Evolutionary conservation across 2,329 filamentous ascomycete genomes (phyloP).

Genomic region (Nannizziopsis arthrosporioides): DNA sequence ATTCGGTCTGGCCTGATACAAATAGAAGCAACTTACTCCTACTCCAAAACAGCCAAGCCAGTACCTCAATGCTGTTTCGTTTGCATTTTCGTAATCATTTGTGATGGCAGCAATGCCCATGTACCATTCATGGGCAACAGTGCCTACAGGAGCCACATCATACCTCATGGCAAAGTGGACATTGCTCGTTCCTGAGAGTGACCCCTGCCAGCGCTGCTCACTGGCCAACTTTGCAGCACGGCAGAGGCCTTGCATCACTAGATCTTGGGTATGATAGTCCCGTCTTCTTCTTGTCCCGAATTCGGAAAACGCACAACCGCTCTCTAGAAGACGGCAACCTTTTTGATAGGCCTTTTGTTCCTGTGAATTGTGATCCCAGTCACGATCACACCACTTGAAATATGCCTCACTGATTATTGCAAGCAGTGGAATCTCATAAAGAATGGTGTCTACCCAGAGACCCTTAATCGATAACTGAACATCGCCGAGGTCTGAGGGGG

Average conservation of each 20-base stretch:
- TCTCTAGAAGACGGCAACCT: slow-evolving; percentile 62
- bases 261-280: slow-evolving; percentile 87
- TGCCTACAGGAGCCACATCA: slow-evolving; percentile 71
- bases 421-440: slow-evolving; percentile 92
- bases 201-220: slow-evolving; percentile 54
- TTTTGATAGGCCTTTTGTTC: slow-evolving; percentile 76
- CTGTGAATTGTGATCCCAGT: slow-evolving; percentile 83
- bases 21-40: slow-evolving; percentile 37
- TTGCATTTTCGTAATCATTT: slow-evolving; percentile 71
- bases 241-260: slow-evolving; percentile 79
- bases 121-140: slow-evolving; percentile 96
- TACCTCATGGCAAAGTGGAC: slow-evolving; percentile 95
- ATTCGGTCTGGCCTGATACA: background rate
- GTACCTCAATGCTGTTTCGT: slow-evolving; percentile 69
- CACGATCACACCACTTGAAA: slow-evolving; percentile 88
- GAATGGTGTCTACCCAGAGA: slow-evolving; percentile 84
- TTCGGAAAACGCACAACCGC: slow-evolving; percentile 81
- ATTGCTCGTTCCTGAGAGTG: slow-evolving; percentile 82
- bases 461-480: slow-evolving; percentile 67
- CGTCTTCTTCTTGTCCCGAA: slow-evolving; percentile 82
- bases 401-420: slow-evolving; percentile 91
- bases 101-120: slow-evolving; percentile 94
- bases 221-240: slow-evolving; percentile 62
- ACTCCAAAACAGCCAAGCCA: slow-evolving; percentile 89
- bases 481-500: slow-evolving; percentile 58